Base-by-base conservation (phyloP, 768 basidiomycete species). In the Leucogyrophana mollusca region DNA sequence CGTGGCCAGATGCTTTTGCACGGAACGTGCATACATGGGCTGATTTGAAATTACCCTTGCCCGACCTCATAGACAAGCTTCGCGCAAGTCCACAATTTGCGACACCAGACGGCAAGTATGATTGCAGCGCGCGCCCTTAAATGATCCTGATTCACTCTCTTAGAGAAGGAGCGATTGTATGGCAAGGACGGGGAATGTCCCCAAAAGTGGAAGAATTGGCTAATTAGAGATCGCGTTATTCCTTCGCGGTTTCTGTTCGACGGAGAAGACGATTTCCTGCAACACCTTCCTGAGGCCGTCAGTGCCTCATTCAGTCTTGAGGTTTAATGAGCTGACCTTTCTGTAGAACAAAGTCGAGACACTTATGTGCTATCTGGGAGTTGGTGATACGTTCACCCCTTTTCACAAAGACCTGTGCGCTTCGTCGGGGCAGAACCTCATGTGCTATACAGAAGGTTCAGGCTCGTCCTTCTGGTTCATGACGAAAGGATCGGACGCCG, bases 381-480 rank as follows among this genome's bases (percentile, higher is more conserved):
- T 85, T 45, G 87, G 85, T 0, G 90, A 88, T 51, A 92, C 90
- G 0, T 90, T 80, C 61, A 93, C 90, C 0, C 84, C 90, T 1
- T 85, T 80, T 46, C 90, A 93, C 59, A 92, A 91, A 59, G 90
- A 93, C 64, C 74, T 85, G 0, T 93, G 90, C 55, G 88, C 79
- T 1, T 90, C 88, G 3, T 84, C 85, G 5, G 90, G 90, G 9
- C 90, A 92, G 45, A 93, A 93, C 58, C 67, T 93, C 17, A 92
- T 93, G 90, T 85, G 84, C 56, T 85, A 86, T 59, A 79, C 90
- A 0, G 86, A 89, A 58, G 67, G 80, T 18, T 73, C 66, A 33
- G 88, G 84, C 0, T 85, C 83, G 1, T 83, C 89, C 1, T 88
- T 82, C 58, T 92, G 90, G 90, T 91, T 92, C 65, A 89, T 93